Evolutionary conservation across 768 basidiomycete genomes (phyloP), one percentile per base, ranked within the genome.

Genomic region (Floccularia luteovirens): DNA sequence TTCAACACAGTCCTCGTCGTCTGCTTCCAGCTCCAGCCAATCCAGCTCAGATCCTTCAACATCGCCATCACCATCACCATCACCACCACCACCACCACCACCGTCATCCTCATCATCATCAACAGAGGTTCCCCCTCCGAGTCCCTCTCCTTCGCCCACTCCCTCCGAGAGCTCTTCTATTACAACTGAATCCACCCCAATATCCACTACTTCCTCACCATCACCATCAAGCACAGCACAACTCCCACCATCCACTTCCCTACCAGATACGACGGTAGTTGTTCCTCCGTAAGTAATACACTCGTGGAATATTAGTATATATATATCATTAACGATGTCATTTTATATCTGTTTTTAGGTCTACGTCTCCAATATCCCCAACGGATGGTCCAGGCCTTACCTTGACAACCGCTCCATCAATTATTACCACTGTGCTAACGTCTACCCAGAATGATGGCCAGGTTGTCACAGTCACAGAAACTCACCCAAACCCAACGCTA

Each of bases 401-500:
- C 4, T 60, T 67, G 2, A 68, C 69, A 11, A 72, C 62, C 39
- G 66, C 76, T 6, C 82, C 84, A 13, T 59, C 74, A 5, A 50
- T 69, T 21, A 54, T 89, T 46, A 88, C 85, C 5, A 60, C 71
- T 24, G 62, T 72, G 10, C 50, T 74, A 27, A 77, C 72, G 4
- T 72, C 74, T 19, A 83, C 79, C 7, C 61, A 62, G 24, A 65
- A 60, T 16, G 63, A 75, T 48, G 85, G 85, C 11, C 48, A 54
- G 11, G 49, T 69, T 24, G 63, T 69, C 35, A 82, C 82, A 1
- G 62, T 83, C 43, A 89, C 86, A 0, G 64, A 77, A 49, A 59
- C 78, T 16, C 61, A 76, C 25, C 64, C 75, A n/a, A 88, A 88
- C 51, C 86, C 84, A 14, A 86, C 87, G 13, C 68, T 88, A 28